Evolutionary conservation across 805 yeast genomes (phyloP).

Genomic region (Metschnikowia arizonensis): DNA sequence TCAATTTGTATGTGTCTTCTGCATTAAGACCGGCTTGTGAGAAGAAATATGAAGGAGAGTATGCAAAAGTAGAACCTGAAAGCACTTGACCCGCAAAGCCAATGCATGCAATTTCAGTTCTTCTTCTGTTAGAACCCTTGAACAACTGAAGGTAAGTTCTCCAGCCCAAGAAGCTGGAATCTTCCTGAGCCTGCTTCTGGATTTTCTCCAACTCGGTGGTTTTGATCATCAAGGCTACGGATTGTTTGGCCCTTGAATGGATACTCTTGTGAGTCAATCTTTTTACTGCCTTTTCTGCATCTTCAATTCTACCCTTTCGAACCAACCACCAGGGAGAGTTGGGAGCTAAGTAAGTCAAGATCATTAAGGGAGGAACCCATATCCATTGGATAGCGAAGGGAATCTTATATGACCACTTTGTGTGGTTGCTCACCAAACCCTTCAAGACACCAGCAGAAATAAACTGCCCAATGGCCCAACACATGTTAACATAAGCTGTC

Average conservation of each 20-base stretch:
- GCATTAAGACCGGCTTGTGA: conserved; percentile 12
- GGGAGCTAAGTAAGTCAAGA: conserved; percentile 45
- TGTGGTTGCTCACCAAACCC: conserved; percentile 24
- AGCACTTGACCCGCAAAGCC: conserved; percentile 12
- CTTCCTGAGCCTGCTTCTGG: conserved; percentile 27
- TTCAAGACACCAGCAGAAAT: conserved; percentile 49
- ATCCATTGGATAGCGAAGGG: conserved; percentile 62
- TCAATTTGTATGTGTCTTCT: conserved; percentile 10
- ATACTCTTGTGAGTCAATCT: conserved; percentile 14
- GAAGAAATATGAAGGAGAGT: conserved; percentile 12
- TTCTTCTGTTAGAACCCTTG: conserved; percentile 6
- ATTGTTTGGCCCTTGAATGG: conserved; percentile 17
- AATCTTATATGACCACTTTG: conserved; percentile 42
- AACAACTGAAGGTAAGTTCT: conserved; percentile 21
- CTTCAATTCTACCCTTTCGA: conserved; percentile 35
- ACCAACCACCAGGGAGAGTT: conserved; percentile 59
- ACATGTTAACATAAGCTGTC: conserved; percentile 47
- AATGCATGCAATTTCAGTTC: conserved; percentile 12
- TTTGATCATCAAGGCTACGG: conserved; percentile 26
- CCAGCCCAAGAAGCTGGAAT: conserved; percentile 19
- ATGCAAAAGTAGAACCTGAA: conserved; percentile 11
- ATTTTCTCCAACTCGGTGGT: conserved; percentile 27
- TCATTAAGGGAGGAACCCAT: conserved; percentile 49
- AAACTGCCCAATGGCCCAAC: conserved; percentile 58
- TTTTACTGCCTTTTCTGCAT: conserved; percentile 33